Base-by-base conservation (phyloP, 345 rosid species). In the Syzygium aromaticum region DNA sequence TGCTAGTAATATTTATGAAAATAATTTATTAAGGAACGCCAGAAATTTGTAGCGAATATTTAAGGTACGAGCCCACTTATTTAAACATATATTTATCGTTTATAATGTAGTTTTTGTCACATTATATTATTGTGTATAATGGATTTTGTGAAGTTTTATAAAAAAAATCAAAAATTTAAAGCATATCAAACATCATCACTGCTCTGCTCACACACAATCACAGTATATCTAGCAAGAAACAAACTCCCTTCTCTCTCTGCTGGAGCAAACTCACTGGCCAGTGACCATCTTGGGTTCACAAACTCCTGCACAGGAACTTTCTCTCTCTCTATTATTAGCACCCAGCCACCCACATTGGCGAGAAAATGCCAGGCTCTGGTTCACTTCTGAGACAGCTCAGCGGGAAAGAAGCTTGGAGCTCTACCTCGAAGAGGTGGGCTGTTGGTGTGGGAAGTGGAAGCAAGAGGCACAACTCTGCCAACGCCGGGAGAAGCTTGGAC, bases 331-430 rank as follows among this genome's bases (percentile, higher is more conserved):
- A 64, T 67, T 38, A 53, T 7, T 52, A 54, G 86, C 63, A 33
- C 59, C 5, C 30, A 12, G 33, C 63, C 63, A 33, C 59, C 5
- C 30, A 12, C 86, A 53, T 33, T 21, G 61, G 59, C 54, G 46
- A 43, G 53, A 86, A 86, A 51, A 87, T 87, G 89, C 86, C 86
- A 61, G 90, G 86, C 83, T 93, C 96, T 73, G 92, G 89, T 82
- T 92, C 96, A 51, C 92, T 92, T 91, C 73, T 93, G 82, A 93
- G 94, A 87, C 96, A 93, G 91, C 90, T 92, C 3, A 93, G 97
- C 86, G 90, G 91, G n/a, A 93, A 88, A 89, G 98, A 94, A 87
- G 89, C 89, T 38, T 91, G 94, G 93, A 92, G 90, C 87, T 93
- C 96, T 13, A 88, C 92, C 57, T 96, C 97, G 5, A 90, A 77